Evolutionary conservation across 768 basidiomycete genomes (phyloP).

Genomic region (Dentipellis fragilis): DNA sequence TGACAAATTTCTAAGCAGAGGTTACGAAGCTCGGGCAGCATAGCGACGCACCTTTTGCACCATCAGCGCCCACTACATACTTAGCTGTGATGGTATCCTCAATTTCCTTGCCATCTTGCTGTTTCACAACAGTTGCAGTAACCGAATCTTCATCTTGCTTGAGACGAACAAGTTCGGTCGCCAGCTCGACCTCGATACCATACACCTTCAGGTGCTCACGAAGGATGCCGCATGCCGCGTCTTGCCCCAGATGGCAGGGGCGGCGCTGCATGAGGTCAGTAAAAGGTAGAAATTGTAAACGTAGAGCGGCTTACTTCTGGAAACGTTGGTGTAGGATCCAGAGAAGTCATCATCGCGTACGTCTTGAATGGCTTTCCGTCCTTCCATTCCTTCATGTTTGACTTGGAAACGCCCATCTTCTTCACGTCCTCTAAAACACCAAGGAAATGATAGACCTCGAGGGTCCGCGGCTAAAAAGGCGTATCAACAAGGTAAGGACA

Average conservation of each 20-base stretch:
- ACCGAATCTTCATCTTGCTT: background rate
- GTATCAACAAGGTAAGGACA: background rate
- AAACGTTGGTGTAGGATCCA: background rate
- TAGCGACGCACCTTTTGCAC: conserved; percentile 1
- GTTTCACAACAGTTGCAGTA: background rate
- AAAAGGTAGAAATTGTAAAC: background rate
- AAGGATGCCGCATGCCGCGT: background rate
- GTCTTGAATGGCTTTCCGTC: background rate
- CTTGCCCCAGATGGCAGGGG: background rate
- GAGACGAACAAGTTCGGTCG: background rate
- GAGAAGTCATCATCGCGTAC: background rate
- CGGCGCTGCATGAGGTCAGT: background rate
- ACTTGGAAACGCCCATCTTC: background rate
- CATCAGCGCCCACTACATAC: conserved; percentile 5
- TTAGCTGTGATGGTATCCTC: background rate
- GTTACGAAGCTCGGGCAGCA: background rate
- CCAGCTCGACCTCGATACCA: background rate
- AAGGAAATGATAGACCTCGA: conserved; percentile 3
- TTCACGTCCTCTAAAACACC: background rate
- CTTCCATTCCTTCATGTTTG: background rate
- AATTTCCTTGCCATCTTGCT: background rate
- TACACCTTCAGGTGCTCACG: background rate
- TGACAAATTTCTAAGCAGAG: background rate
- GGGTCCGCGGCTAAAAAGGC: conserved; percentile 1
- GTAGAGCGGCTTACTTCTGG: background rate